Conservation (phyloP, 805 yeast genomes). For the Priceomyces castillae region DNA sequence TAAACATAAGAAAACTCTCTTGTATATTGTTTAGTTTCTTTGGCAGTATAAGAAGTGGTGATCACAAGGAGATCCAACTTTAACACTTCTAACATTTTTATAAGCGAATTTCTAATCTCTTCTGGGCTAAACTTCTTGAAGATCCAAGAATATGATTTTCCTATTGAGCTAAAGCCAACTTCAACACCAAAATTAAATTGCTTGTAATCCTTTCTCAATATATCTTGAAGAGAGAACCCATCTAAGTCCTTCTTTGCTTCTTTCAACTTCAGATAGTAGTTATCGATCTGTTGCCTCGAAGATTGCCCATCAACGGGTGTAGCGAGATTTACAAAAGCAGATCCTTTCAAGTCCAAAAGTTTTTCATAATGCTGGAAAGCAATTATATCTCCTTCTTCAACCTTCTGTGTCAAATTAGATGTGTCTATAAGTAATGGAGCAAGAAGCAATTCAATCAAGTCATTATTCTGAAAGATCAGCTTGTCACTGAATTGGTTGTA, state of each 20-base stretch:
- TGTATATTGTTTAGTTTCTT: conserved; percentile 28
- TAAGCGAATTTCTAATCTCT: conserved; percentile 24
- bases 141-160: conserved; percentile 60
- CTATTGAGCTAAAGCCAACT: conserved; percentile 78
- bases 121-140: conserved; percentile 19
- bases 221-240: conserved; percentile 58
- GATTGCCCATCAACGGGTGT: not conserved
- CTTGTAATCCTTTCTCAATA: conserved; percentile 83
- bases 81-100: conserved; percentile 16
- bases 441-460: conserved; percentile 46
- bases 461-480: conserved; percentile 19
- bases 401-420: conserved; percentile 58
- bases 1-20: conserved; percentile 34
- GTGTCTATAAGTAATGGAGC: conserved; percentile 82
- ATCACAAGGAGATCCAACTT: conserved; percentile 31
- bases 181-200: conserved; percentile 46
- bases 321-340: not conserved
- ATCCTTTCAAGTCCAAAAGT: conserved; percentile 9
- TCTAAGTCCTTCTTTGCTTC: conserved; percentile 59
- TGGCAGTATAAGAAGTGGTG: conserved; percentile 39
- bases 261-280: conserved; percentile 27
- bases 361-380: conserved; percentile 41
- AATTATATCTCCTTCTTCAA: conserved; percentile 54
- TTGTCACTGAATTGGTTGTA: conserved; percentile 19
- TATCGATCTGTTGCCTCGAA: conserved; percentile 2